Base-by-base conservation (phyloP, 2,329 filamentous ascomycete genomes). In the Talaromyces sp. region DNA sequence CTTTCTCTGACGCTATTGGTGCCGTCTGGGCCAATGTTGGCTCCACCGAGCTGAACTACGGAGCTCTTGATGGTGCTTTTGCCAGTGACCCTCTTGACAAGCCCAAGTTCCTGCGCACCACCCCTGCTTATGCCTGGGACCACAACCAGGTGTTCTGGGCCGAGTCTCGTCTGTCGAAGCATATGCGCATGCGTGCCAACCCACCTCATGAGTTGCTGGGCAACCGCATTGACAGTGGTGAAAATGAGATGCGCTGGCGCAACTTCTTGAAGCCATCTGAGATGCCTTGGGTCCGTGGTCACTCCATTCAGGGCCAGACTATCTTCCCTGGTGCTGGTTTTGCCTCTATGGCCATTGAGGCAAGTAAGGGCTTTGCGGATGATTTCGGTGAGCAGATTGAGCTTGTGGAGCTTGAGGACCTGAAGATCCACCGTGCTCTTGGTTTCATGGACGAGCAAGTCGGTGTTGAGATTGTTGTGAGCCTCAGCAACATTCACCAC, bases 41-140 rank as follows among this genome's bases (percentile, higher is more conserved):
- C 16, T 14, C 17, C 30, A 2, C 29, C 7, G 30, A 33, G 1
- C 6, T 33, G 13, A 14, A 32, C 22, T 29, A 33, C 17, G 43
- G 14, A 16, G 11, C 29, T 17, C 43, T 45, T 14, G 30, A 45
- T 14, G 43, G n/a, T 33, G 24, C 27, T 8, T 44, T 44, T 32
- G 29, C 27, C n/a, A 32, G 27, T 11, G 29, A 32, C 8, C 13
- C 41, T 33, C 24, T 29, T 11, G 41, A 44, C 10, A 44, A 44
- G 29, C 41, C 41, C 6, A n/a, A 44, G 13, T 44, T 44, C 29
- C 11, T 44, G 41, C 44, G 44, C 9, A 37, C 19, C 37, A 52
- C 76, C 0, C 78, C 79, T 0, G 43, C 62, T 0, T 82, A 82
- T 50, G 67, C 73, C 1, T 82, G 78, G 75, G 76, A 80, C 42